A percentile compares a stretch with the other conserved stretches of the same genome.
Conservation (phyloP, 495 filamentous ascomycete species). For the Aspergillus cristatus region DNA sequence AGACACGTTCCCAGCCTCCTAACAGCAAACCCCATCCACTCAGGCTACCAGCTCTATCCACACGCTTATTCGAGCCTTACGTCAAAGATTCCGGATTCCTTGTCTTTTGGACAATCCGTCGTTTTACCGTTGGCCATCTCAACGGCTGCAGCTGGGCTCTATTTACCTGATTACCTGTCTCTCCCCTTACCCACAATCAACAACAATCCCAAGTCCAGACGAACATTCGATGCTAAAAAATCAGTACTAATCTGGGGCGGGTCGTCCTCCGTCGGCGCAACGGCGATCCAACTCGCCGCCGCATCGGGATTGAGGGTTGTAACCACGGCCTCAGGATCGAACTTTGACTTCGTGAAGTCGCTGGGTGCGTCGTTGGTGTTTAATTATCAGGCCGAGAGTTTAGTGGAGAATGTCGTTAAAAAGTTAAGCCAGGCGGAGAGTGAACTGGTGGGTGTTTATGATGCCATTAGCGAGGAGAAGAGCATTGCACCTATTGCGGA, state of each 20-base stretch:
- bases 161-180: constrained; percentile 29
- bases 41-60: constrained; percentile 42
- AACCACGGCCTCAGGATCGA: constrained; percentile 39
- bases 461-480: constrained; percentile 5
- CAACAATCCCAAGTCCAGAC: too few species aligned
- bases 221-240: too few species aligned
- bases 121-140: constrained; percentile 46
- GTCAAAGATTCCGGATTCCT: constrained; percentile 33
- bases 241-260: constrained; percentile 53
- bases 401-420: constrained; percentile 15
- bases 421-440: constrained; percentile 1
- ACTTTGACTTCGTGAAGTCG: constrained; percentile 38
- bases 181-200: constrained; percentile 15
- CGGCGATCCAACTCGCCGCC: constrained; percentile 48
- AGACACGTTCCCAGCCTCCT: constrained; percentile 2
- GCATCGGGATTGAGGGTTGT: constrained; percentile 47
- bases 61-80: constrained; percentile 23
- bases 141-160: constrained; percentile 46
- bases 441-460: constrained; percentile 9
- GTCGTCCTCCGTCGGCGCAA: constrained; percentile 44
- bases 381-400: constrained; percentile 41
- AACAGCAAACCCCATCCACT: constrained; percentile 13
- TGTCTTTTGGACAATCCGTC: constrained; percentile 37
- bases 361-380: constrained; percentile 46
- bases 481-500: constrained; percentile 1